A percentile compares a stretch with the other conserved stretches of the same genome.
These are phyloP conservation scores for Myxozyma neotropica DNA, from an alignment of 805 yeast species.

Conservation along the genomic window DNA sequence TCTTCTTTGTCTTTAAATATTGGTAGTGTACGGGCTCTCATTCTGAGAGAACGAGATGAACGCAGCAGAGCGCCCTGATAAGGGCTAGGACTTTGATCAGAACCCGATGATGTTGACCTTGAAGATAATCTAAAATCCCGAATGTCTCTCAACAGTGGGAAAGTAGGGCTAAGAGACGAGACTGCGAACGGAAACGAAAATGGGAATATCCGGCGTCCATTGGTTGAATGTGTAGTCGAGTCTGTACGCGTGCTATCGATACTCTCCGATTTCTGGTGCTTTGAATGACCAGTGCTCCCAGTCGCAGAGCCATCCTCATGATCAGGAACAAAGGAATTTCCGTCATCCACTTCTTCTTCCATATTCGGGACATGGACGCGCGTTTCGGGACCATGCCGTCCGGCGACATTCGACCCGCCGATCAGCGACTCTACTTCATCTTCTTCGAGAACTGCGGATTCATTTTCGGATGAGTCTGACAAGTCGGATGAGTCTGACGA, in stretches of 20 bases:
- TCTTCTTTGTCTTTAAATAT: slow-evolving; percentile 4
- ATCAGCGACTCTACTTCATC: slow-evolving; percentile 13
- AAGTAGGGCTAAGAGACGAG: slow-evolving; percentile 3
- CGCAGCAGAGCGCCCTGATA: background rate
- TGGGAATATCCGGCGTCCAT: slow-evolving; percentile 7
- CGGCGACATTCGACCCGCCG: slow-evolving; percentile 10
- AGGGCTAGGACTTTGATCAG: background rate
- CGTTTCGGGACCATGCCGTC: background rate
- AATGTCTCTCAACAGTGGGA: slow-evolving; percentile 1
- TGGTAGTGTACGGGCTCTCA: background rate
- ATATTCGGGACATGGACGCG: too few species aligned
- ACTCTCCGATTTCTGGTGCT: background rate
- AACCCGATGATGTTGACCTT: background rate
- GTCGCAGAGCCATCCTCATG: background rate
- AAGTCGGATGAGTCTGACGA: background rate
- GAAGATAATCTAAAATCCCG: background rate
- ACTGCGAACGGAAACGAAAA: slow-evolving; percentile 24
- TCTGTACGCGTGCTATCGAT: background rate
- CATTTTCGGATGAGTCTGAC: background rate
- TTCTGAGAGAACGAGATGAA: background rate
- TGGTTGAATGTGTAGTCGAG: background rate
- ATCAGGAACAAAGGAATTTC: background rate
- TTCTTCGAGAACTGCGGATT: background rate
- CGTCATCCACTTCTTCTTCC: background rate
- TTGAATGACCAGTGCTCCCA: background rate